phyloP scores from a whole-genome alignment of 768 basidiomycete species.

The Exsudoporus frostii region DNA sequence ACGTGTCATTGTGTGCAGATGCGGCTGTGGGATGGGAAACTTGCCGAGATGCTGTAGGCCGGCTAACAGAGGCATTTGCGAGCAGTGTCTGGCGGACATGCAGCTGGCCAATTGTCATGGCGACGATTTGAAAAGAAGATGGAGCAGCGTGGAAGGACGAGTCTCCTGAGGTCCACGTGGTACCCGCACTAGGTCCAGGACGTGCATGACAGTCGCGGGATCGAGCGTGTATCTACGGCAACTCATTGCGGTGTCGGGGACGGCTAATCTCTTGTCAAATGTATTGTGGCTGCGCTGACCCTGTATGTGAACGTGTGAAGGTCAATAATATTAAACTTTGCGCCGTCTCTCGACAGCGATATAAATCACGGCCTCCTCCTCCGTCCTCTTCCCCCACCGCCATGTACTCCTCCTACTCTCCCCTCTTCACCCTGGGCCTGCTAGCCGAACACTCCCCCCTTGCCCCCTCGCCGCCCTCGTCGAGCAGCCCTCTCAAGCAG shows the following conservation, averaged over 20 bases:
- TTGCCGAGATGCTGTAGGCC: too few relatives aligned
- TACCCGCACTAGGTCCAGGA: too few relatives aligned
- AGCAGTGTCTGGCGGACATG: not conserved
- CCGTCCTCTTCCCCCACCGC: not conserved
- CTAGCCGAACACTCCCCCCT: slow-evolving; percentile 34
- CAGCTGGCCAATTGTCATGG: not conserved
- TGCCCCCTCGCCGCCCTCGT: slow-evolving; percentile 15
- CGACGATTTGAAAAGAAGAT: slow-evolving; percentile 1
- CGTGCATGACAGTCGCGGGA: too few relatives aligned
- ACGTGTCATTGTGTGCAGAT: too few relatives aligned
- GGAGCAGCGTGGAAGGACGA: not conserved
- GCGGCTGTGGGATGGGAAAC: not conserved
- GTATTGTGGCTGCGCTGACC: slow-evolving; percentile 12
- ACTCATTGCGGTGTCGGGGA: slow-evolving; percentile 15
- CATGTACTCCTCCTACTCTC: slow-evolving; percentile 42
- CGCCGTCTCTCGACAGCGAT: slow-evolving; percentile 1
- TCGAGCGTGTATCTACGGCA: slow-evolving; percentile 12
- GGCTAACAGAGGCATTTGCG: too few relatives aligned
- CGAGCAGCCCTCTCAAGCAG: not conserved
- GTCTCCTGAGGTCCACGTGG: not conserved
- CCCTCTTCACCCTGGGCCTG: slow-evolving; percentile 64
- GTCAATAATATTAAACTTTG: slow-evolving; percentile 20
- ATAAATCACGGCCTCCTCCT: slow-evolving; percentile 10
- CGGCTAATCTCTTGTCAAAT: slow-evolving; percentile 2
- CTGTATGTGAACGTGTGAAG: slow-evolving; percentile 15